Conservation (phyloP, 2,329 filamentous ascomycete species). For the Aspergillus novofumigatus region DNA sequence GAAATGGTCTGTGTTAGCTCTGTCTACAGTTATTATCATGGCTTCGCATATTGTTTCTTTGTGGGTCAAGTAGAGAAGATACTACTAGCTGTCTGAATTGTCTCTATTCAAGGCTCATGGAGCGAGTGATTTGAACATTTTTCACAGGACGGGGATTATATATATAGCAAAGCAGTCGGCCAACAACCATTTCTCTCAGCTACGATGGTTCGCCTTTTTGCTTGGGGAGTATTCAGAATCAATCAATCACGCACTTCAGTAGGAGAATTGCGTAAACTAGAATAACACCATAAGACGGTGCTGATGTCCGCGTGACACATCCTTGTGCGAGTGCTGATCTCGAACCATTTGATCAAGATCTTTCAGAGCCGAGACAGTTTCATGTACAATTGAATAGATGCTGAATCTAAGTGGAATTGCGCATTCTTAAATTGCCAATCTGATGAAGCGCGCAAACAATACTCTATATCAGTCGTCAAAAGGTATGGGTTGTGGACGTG, state of each 20-base stretch:
- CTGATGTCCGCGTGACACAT: not conserved
- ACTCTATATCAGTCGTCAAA: constrained; percentile 23
- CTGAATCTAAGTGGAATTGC: not conserved
- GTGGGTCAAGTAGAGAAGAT: no score
- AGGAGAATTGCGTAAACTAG: not conserved
- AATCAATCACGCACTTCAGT: not conserved
- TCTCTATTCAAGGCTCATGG: no score
- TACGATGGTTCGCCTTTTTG: not conserved
- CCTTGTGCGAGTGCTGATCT: not conserved
- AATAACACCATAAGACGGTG: not conserved
- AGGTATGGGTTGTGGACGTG: constrained; percentile 19
- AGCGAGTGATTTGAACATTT: not conserved
- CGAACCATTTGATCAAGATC: not conserved
- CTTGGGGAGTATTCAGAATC: not conserved
- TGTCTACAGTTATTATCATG: no score
- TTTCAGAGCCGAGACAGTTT: not conserved
- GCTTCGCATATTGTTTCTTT: no score
- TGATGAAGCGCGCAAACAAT: constrained; percentile 8
- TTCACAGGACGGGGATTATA: not conserved
- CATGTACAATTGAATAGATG: not conserved
- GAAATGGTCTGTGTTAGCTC: no score
- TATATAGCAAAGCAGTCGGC: not conserved
- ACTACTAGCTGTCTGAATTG: no score
- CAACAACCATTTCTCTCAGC: not conserved
- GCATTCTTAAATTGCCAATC: constrained; percentile 35